Evolutionary conservation across 139 green algal species (phyloP).

Genomic region (Chlamydomonas eustigma): DNA sequence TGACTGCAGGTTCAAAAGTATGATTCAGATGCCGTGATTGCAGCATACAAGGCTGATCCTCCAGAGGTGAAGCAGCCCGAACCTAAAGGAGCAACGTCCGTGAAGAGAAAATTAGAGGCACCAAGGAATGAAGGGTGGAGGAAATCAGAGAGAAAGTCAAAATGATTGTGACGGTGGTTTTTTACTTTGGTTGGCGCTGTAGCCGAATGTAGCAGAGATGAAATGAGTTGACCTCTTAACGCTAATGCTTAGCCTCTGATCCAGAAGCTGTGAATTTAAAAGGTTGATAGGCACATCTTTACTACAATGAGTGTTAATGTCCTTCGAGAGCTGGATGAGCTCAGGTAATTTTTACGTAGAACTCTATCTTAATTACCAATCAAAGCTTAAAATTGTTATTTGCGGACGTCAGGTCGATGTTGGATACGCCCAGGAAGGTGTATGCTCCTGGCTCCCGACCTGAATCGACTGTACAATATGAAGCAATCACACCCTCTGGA

Average conservation of each 20-base stretch:
- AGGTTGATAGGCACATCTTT: no score
- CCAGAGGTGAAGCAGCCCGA: background rate
- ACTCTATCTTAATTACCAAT: background rate
- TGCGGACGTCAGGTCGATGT: background rate
- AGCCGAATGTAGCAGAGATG: no score
- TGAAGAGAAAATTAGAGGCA: no score
- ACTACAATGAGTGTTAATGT: conserved; percentile 7
- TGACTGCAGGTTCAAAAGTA: background rate
- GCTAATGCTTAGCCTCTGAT: no score
- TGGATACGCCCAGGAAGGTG: conserved; percentile 9
- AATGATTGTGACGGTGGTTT: no score
- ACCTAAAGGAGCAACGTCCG: background rate
- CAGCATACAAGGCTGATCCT: background rate
- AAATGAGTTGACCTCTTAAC: no score
- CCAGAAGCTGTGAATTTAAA: no score
- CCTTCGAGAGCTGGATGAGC: conserved; percentile 3
- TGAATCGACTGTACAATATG: background rate
- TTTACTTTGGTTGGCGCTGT: no score
- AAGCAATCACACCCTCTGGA: no score
- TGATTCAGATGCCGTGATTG: background rate
- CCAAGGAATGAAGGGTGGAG: no score
- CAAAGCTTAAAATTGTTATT: background rate
- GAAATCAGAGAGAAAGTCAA: no score
- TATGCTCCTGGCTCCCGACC: background rate
- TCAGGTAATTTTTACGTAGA: background rate